These are phyloP conservation scores for Oryza glumipatula DNA, from an alignment of 176 grass and related monocot genomes.

Conservation along the genomic window DNA sequence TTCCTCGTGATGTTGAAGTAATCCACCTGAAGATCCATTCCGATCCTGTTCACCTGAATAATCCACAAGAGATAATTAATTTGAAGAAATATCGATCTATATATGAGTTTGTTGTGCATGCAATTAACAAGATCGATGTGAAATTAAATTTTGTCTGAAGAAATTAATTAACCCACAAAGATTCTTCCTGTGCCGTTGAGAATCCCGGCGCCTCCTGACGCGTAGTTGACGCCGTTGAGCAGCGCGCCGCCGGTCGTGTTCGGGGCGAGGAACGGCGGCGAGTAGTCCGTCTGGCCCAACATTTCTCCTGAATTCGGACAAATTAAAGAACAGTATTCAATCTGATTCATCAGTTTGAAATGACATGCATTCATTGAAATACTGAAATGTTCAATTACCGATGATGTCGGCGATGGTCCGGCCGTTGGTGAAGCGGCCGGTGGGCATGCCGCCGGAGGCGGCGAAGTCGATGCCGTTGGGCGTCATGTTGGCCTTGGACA, in stretches of 20 bases:
- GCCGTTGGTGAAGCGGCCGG: slow-evolving; percentile 94
- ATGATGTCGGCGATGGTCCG: slow-evolving; percentile 92
- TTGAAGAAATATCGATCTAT: too few species aligned
- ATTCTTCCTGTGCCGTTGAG: slow-evolving; percentile 73
- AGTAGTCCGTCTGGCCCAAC: slow-evolving; percentile 69
- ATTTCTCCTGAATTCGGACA: slow-evolving; percentile 65
- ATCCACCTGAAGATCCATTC: slow-evolving; percentile 93
- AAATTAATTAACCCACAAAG: slow-evolving; percentile 56
- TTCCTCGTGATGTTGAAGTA: slow-evolving; percentile 81
- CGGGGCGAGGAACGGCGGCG: slow-evolving; percentile 77
- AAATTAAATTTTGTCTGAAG: not conserved
- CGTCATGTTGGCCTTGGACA: slow-evolving; percentile 78
- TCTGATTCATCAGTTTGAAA: too few species aligned
- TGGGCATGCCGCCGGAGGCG: slow-evolving; percentile 76
- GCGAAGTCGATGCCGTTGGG: slow-evolving; percentile 97
- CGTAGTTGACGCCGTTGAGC: slow-evolving; percentile 90
- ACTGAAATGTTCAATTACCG: slow-evolving; percentile 34
- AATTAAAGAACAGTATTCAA: not conserved
- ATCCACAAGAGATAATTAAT: not conserved
- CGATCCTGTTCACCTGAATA: slow-evolving; percentile 71
- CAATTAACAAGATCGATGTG: not conserved
- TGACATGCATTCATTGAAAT: not conserved
- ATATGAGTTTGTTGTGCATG: not conserved
- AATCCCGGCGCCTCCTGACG: slow-evolving; percentile 87
- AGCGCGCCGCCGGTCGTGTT: slow-evolving; percentile 67